Conservation (phyloP, 768 basidiomycete genomes). For the Imleria badia region DNA sequence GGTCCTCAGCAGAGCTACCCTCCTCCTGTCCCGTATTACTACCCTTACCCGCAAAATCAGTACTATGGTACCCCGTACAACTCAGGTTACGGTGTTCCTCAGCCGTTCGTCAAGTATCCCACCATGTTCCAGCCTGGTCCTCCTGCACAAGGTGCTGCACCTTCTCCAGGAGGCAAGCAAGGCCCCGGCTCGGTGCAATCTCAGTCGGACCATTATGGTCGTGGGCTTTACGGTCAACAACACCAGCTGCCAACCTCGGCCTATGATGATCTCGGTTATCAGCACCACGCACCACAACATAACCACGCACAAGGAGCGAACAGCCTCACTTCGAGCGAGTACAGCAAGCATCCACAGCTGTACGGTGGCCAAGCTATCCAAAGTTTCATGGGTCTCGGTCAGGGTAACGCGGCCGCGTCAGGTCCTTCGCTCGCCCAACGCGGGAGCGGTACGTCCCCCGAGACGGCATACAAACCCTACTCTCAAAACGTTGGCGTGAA, state of each 20-base stretch:
- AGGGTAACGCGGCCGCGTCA: slow-evolving; percentile 38
- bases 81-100: slow-evolving; percentile 54
- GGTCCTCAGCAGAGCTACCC: slow-evolving; percentile 66
- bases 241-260: slow-evolving; percentile 43
- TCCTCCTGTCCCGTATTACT: slow-evolving; percentile 59
- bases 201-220: slow-evolving; percentile 60
- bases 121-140: slow-evolving; percentile 73
- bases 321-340: slow-evolving; percentile 41
- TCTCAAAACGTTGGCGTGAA: slow-evolving; percentile 50
- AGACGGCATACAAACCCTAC: slow-evolving; percentile 76
- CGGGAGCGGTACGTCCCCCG: slow-evolving; percentile 57
- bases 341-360: slow-evolving; percentile 44
- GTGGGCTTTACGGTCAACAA: slow-evolving; percentile 66
- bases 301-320: slow-evolving; percentile 51
- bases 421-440: slow-evolving; percentile 49
- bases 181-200: slow-evolving; percentile 52
- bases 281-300: slow-evolving; percentile 55
- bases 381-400: slow-evolving; percentile 67
- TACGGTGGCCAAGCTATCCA: slow-evolving; percentile 61
- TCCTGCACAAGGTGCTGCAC: slow-evolving; percentile 63
- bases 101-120: slow-evolving; percentile 76
- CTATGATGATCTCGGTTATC: slow-evolving; percentile 54
- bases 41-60: slow-evolving; percentile 74
- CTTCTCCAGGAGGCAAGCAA: slow-evolving; percentile 67
- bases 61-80: slow-evolving; percentile 75